These are phyloP conservation scores for Polygonum aviculare DNA, from an alignment of 148 eudicot genomes.

Conservation along the genomic window DNA sequence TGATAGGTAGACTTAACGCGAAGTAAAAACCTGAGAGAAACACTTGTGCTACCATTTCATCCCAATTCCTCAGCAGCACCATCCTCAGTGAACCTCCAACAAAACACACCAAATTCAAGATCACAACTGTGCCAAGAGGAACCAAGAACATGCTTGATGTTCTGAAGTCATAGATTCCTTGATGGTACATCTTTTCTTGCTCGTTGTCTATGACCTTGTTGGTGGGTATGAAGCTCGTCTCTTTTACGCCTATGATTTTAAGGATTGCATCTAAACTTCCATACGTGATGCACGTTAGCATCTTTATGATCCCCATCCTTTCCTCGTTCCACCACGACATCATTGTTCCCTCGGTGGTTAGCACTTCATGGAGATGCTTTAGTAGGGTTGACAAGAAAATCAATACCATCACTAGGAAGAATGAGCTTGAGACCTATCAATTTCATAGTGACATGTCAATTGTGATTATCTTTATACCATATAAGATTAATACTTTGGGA, in stretches of 20 bases:
- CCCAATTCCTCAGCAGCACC: background rate
- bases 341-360: background rate
- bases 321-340: background rate
- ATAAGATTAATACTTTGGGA: too few relatives aligned
- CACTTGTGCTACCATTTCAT: background rate
- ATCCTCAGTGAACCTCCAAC: background rate
- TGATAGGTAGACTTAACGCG: background rate
- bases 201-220: constrained; percentile 7
- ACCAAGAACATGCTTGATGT: background rate
- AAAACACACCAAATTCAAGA: background rate
- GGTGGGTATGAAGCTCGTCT: background rate
- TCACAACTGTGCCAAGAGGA: constrained; percentile 4
- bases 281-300: background rate
- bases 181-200: background rate
- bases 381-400: background rate
- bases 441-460: background rate
- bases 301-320: background rate
- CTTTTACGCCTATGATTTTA: background rate
- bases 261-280: background rate
- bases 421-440: background rate
- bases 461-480: too few relatives aligned
- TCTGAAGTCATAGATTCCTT: constrained; percentile 1
- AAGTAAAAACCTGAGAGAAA: background rate
- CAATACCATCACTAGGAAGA: background rate
- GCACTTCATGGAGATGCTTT: background rate